These are phyloP conservation scores for Solanum piurae DNA, from an alignment of 257 asterid genomes.

Conservation along the genomic window DNA sequence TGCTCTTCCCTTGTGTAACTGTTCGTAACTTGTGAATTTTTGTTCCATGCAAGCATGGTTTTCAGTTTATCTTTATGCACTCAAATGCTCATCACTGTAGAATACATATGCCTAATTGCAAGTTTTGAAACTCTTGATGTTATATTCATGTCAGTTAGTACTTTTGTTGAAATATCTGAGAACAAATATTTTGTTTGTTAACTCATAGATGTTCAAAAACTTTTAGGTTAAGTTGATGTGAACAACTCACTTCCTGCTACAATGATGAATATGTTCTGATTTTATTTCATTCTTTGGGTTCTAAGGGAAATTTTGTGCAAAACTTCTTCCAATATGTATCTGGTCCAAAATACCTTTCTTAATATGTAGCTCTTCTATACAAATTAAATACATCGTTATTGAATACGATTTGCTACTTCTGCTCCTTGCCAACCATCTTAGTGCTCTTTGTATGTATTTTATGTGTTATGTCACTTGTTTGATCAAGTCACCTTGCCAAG, in stretches of 20 bases:
- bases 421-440: background rate
- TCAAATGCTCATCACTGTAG: background rate
- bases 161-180: background rate
- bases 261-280: background rate
- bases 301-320: background rate
- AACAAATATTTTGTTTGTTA: background rate
- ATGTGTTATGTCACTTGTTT: background rate
- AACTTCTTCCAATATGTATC: background rate
- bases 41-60: background rate
- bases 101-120: background rate
- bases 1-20: background rate
- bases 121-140: background rate
- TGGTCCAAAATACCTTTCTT: background rate
- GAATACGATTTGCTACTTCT: background rate
- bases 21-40: background rate
- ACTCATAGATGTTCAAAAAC: background rate
- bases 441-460: background rate
- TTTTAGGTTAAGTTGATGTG: background rate
- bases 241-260: background rate
- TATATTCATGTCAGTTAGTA: background rate
- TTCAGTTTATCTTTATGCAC: background rate
- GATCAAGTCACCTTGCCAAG: background rate
- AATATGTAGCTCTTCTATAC: background rate
- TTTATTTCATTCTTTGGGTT: background rate
- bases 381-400: background rate